Base-by-base conservation (phyloP, 2,329 filamentous ascomycete genomes). In the Trichoderma sp. region DNA sequence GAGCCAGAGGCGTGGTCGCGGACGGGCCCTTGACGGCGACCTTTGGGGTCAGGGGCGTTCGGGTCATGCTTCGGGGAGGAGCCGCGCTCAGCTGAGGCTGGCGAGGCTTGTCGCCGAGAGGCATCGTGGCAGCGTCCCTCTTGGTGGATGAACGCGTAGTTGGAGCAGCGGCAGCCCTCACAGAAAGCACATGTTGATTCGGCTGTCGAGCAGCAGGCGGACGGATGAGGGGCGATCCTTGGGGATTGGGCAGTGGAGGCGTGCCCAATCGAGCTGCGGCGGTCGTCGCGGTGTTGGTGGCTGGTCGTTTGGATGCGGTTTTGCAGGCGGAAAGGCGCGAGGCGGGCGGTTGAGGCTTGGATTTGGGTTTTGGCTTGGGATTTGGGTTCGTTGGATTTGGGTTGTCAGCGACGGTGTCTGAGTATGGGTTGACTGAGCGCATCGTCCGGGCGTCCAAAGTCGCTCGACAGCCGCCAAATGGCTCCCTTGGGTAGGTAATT, bases 31-130 rank as follows among this genome's bases (percentile, higher is more conserved):
- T 84, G 70, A 82, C 79, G 30, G 87, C 86, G 67, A 89, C 84
- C 82, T 90, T 89, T 74, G 87, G 85, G 2, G 85, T 88, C 77
- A 88, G 76, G 70, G 87, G 87, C 36, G 83, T 76, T 73, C 85
- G 83, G 75, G 81, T 84, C 77, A 83, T 75, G 76, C 81, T 80
- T 87, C 90, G 86, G 76, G 87, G 84, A 61, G 86, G 88, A 60
- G 89, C 84, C 74, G 91, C 86, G 80, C 86, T 88, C 77, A 94
- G 88, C 72, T 90, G 87, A 68, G 93, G 92, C 83, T 91, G 91
- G 78, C 92, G 86, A 53, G 90, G 88, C 79, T 86, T 86, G 76
- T 86, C 86, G 81, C 82, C 83, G 74, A 88, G 85, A 79, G 88
- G 80, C 80, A 82, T 81, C 63, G 77, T 81, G 69, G 74, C 74